Evolutionary conservation across 2,329 filamentous ascomycete genomes (phyloP).

Genomic region (Aspergillus flavus): DNA sequence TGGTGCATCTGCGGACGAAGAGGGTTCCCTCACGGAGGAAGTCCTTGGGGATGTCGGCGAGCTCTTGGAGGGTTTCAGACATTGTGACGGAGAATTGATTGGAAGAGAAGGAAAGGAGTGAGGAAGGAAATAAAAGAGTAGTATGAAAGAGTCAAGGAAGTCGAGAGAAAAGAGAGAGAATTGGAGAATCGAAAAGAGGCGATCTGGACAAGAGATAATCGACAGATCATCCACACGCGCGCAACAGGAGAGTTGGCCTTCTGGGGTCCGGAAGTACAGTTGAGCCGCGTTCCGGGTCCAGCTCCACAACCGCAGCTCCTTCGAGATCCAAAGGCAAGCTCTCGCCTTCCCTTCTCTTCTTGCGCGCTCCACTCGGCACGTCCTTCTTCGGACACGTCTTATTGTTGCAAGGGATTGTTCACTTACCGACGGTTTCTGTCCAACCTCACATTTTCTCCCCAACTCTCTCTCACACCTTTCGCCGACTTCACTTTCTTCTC

Average conservation of each 20-base stretch:
- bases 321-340: constrained; percentile 21
- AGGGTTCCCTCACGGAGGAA: constrained; percentile 26
- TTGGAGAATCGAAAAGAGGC: background rate
- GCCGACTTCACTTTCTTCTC: background rate
- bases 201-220: background rate
- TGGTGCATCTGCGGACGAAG: constrained; percentile 27
- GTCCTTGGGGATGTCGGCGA: constrained; percentile 27
- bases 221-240: constrained; percentile 3
- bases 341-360: constrained; percentile 20
- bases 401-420: constrained; percentile 11
- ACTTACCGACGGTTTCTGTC: background rate
- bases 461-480: constrained; percentile 1
- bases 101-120: background rate
- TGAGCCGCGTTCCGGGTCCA: constrained; percentile 22
- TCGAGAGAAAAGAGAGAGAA: background rate
- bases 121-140: background rate
- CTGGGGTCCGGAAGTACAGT: constrained; percentile 25
- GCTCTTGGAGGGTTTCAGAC: constrained; percentile 27
- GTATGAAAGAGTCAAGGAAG: background rate
- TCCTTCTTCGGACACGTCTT: constrained; percentile 20
- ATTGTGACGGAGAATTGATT: constrained; percentile 14
- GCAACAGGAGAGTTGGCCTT: constrained; percentile 22
- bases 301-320: constrained; percentile 16
- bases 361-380: constrained; percentile 20
- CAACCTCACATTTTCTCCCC: background rate